These are phyloP conservation scores for Agaricus subrufescens DNA, from an alignment of 768 basidiomycete genomes.

Conservation along the genomic window DNA sequence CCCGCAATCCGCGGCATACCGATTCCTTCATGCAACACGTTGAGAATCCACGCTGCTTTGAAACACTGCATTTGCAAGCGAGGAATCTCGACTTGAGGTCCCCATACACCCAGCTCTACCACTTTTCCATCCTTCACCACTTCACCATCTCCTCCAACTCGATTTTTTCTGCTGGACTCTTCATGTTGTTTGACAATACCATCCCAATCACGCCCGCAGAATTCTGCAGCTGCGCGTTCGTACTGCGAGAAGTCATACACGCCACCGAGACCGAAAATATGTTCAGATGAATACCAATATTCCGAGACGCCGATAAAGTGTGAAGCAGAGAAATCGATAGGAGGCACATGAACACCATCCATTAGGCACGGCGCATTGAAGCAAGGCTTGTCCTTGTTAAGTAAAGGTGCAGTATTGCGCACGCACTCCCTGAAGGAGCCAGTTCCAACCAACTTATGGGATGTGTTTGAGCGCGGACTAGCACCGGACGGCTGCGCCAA, in stretches of 20 bases:
- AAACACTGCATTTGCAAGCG: slow-evolving; percentile 97
- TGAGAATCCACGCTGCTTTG: slow-evolving; percentile 98
- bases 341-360: slow-evolving; percentile 90
- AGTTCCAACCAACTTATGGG: slow-evolving; percentile 72
- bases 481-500: slow-evolving; percentile 41
- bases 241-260: slow-evolving; percentile 96
- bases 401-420: slow-evolving; percentile 60
- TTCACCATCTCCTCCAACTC: slow-evolving; percentile 62
- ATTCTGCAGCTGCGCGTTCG: slow-evolving; percentile 85
- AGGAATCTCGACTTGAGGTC: slow-evolving; percentile 70
- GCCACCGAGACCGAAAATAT: slow-evolving; percentile 92
- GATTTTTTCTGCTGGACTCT: slow-evolving; percentile 38
- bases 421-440: slow-evolving; percentile 90
- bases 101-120: slow-evolving; percentile 66
- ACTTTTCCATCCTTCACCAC: slow-evolving; percentile 55
- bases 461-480: slow-evolving; percentile 25
- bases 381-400: slow-evolving; percentile 85
- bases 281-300: slow-evolving; percentile 99
- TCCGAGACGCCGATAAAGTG: slow-evolving; percentile 97
- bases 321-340: slow-evolving; percentile 89
- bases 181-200: slow-evolving; percentile 70
- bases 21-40: slow-evolving; percentile 93
- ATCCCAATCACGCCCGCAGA: slow-evolving; percentile 78
- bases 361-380: slow-evolving; percentile 84
- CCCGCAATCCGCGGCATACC: slow-evolving; percentile 92